Evolutionary conservation across 768 basidiomycete genomes (phyloP), one percentile per base, ranked within the genome.

Genomic region (Sutorius australiensis): DNA sequence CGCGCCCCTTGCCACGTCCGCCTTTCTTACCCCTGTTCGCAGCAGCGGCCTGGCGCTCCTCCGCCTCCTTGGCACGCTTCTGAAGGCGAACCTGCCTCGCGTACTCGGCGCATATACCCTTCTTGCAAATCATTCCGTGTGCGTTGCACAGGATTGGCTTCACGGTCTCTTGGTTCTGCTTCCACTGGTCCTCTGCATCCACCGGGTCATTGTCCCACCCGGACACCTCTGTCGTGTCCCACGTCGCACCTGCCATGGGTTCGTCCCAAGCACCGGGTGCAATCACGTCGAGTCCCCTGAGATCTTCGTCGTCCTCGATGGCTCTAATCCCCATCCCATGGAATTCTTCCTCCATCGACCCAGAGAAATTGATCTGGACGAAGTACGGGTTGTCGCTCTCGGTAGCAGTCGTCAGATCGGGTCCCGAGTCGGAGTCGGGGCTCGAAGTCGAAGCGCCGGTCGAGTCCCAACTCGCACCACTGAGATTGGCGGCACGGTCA

Each of bases 91-190:
- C 10, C 54, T 67, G 64, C 31, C n/a, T 59, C 2, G 67, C 68
- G 42, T 72, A 70, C 51, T 67, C 67, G 46, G 45, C 49, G 33
- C 73, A 74, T 41, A 74, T 73, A 48, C 72, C 70, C 55, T 69
- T 71, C 52, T 59, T 70, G 60, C 73, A 74, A 13, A 73, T 61
- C 27, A 55, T 39, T 10, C 70, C 69, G 42, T 75, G 73, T 28
- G 64, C 68, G 1, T 51, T 56, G 54, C 73, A 74, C 44, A 64
- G 28, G 6, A 54, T 36, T 44, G 57, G 59, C 39, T 53, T 50
- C 16, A 27, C 41, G 11, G 40, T 9, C 28, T 54, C 43, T 49
- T 56, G 48, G 24, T 37, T 30, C 49, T 62, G 34, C 8, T 14
- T 44, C 68, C 63, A 70, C 5, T 46, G 56, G 27, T 53, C 49